These are phyloP conservation scores for Geosmithia putterillii DNA, from an alignment of 2,329 filamentous ascomycete species.

Conservation along the genomic window DNA sequence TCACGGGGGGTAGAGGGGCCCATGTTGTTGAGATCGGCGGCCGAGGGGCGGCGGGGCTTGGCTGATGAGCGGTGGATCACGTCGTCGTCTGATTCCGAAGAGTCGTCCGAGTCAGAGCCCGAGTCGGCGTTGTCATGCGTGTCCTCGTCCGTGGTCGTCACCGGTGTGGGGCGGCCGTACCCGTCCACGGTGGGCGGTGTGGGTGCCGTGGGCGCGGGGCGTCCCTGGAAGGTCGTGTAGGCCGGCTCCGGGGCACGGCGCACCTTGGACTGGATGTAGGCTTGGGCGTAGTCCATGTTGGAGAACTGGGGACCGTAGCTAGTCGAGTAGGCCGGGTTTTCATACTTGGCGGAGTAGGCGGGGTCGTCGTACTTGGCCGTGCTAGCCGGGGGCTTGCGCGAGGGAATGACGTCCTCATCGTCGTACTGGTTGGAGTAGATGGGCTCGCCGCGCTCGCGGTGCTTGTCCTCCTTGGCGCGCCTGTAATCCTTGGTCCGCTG, in stretches of 20 bases:
- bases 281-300: constrained; percentile 6
- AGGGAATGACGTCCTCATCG: constrained; percentile 13
- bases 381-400: constrained; percentile 17
- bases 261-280: constrained; percentile 14
- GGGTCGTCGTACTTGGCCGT: constrained; percentile 24
- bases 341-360: constrained; percentile 5
- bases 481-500: constrained; percentile 23
- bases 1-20: constrained; percentile 9
- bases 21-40: constrained; percentile 6
- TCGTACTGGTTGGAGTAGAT: constrained; percentile 21
- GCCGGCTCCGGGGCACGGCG: constrained; percentile 6
- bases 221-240: not conserved
- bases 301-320: too few species aligned
- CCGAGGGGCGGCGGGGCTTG: constrained; percentile 19
- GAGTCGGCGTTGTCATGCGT: too few species aligned
- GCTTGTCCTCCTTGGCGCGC: constrained; percentile 22
- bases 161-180: constrained; percentile 9
- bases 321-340: not conserved
- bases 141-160: too few species aligned
- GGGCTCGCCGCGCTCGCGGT: constrained; percentile 9
- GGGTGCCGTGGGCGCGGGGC: constrained; percentile 6
- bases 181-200: constrained; percentile 17
- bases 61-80: constrained; percentile 18
- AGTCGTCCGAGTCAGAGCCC: too few species aligned
- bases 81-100: constrained; percentile 11